phyloP scores from a whole-genome alignment of 2,329 filamentous ascomycete species.

The Coleophoma eucalyptorum region DNA sequence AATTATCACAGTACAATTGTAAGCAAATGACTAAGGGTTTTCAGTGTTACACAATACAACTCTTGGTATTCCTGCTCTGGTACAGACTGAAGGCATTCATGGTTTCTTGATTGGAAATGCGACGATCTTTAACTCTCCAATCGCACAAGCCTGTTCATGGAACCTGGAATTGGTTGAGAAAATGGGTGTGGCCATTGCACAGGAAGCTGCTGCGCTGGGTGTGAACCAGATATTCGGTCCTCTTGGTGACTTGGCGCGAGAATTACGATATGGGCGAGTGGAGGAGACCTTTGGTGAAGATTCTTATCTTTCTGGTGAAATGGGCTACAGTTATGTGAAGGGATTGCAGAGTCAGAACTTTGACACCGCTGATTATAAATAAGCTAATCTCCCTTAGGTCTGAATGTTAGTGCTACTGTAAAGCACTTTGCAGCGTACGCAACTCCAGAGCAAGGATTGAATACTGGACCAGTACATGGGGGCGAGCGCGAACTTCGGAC shows the following conservation, averaged over 20 bases:
- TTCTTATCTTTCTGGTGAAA: conserved; percentile 61
- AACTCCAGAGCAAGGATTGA: conserved; percentile 67
- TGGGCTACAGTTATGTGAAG: conserved; percentile 56
- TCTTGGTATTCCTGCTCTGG: conserved; percentile 67
- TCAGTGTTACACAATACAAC: conserved; percentile 57
- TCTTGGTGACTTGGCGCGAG: conserved; percentile 65
- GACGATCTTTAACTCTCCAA: conserved; percentile 77
- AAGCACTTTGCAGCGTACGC: conserved; percentile 74
- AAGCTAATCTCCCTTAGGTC: conserved; percentile 52
- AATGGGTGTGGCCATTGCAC: conserved; percentile 63
- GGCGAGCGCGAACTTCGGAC: conserved; percentile 50
- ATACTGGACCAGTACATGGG: conserved; percentile 55
- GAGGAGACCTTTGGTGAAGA: conserved; percentile 74
- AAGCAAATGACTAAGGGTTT: not conserved
- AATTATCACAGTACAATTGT: not conserved
- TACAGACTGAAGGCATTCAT: conserved; percentile 73
- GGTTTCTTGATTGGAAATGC: conserved; percentile 69
- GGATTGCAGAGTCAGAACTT: conserved; percentile 45
- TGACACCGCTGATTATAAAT: conserved; percentile 31
- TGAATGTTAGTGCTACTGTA: conserved; percentile 66
- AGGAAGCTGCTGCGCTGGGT: conserved; percentile 63
- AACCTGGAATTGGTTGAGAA: conserved; percentile 60
- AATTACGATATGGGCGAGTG: conserved; percentile 68
- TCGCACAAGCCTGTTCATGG: conserved; percentile 68
- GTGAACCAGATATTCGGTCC: conserved; percentile 73